Conservation (phyloP, 192 early-diverging fungal genomes). For the Thamnidium elegans region DNA sequence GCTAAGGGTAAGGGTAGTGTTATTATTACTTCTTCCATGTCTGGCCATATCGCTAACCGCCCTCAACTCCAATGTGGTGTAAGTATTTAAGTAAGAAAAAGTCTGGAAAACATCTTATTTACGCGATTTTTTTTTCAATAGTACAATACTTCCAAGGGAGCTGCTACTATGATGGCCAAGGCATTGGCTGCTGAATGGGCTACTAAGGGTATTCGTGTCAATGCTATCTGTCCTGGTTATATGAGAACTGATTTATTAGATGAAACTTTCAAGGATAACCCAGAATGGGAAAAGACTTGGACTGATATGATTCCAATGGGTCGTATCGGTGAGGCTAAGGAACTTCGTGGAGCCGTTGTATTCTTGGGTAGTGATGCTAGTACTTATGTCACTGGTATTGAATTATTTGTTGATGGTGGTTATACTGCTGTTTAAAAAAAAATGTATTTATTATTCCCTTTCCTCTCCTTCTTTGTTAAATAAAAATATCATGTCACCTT, state of each 20-base stretch:
- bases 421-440: conserved; percentile 29
- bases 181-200: conserved; percentile 34
- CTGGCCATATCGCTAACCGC: conserved; percentile 29
- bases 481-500: too few relatives aligned
- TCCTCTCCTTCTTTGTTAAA: too few relatives aligned
- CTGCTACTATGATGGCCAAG: conserved; percentile 29
- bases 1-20: conserved; percentile 25
- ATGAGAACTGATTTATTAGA: conserved; percentile 27
- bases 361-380: conserved; percentile 34
- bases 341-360: conserved; percentile 29
- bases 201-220: conserved; percentile 27
- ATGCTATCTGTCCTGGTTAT: conserved; percentile 28
- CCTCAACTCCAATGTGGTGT: conserved; percentile 32
- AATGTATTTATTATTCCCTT: too few relatives aligned
- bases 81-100: conserved; percentile 9
- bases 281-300: conserved; percentile 20
- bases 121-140: not conserved
- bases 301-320: conserved; percentile 30
- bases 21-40: conserved; percentile 34
- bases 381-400: conserved; percentile 36
- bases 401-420: conserved; percentile 38
- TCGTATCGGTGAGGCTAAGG: conserved; percentile 32
- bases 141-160: conserved; percentile 34
- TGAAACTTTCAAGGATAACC: conserved; percentile 1
- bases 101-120: not conserved